phyloP scores from a whole-genome alignment of 2,329 filamentous ascomycete genomes.

The Chrysosphaeria jannelii region DNA sequence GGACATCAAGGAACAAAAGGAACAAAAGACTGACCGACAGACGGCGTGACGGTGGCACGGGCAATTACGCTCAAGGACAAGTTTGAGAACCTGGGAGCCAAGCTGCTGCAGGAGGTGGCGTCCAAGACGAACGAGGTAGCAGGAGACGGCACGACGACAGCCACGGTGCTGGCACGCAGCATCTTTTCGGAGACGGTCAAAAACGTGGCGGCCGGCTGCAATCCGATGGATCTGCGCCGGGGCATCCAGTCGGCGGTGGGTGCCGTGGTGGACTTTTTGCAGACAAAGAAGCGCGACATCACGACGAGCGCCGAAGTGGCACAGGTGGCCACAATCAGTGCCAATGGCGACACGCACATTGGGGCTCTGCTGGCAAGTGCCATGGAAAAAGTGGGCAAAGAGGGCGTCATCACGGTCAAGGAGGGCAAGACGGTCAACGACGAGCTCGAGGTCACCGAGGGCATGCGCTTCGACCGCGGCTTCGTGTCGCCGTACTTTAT shows the following conservation, averaged over 20 bases:
- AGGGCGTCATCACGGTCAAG: conserved; percentile 99
- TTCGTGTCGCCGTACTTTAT: conserved; percentile 99
- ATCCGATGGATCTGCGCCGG: conserved; percentile 94
- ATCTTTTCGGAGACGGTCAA: conserved; percentile 99
- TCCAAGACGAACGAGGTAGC: conserved; percentile 98
- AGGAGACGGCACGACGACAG: conserved; percentile 94
- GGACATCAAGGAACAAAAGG: not conserved
- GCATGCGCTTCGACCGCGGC: conserved; percentile 98
- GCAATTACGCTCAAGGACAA: conserved; percentile 90
- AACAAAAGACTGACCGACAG: conserved; percentile 12
- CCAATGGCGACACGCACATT: conserved; percentile 88
- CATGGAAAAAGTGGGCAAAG: conserved; percentile 99
- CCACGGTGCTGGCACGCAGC: conserved; percentile 82
- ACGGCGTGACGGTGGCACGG: conserved; percentile 71
- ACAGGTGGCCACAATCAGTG: conserved; percentile 92
- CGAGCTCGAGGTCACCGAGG: conserved; percentile 96
- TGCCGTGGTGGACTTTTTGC: conserved; percentile 75
- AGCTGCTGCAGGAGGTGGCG: conserved; percentile 88
- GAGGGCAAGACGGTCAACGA: conserved; percentile 97
- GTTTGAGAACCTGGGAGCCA: conserved; percentile 96
- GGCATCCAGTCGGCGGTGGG: conserved; percentile 94
- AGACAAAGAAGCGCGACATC: conserved; percentile 91
- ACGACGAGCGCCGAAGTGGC: conserved; percentile 92
- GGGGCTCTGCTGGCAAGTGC: conserved; percentile 88
- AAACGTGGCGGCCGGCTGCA: conserved; percentile 97